These are phyloP conservation scores for Pyrus bretschneideri DNA, from an alignment of 306 rosid species.

Conservation along the genomic window DNA sequence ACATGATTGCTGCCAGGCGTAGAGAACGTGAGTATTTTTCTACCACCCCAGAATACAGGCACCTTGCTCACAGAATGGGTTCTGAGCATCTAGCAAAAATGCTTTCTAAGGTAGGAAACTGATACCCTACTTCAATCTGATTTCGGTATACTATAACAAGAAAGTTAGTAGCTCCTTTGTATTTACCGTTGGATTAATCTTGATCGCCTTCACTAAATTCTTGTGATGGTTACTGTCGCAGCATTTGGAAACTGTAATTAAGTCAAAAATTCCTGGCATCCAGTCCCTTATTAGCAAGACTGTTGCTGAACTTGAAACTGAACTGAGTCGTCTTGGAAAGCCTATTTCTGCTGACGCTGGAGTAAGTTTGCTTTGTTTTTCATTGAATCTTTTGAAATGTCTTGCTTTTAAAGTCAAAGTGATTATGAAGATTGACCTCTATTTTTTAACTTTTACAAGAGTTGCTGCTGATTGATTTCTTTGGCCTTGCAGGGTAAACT, in stretches of 20 bases:
- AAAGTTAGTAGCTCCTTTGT: not conserved
- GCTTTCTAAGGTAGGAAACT: slow-evolving; percentile 70
- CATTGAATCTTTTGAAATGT: not conserved
- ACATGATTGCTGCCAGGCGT: slow-evolving; percentile 96
- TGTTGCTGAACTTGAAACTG: slow-evolving; percentile 77
- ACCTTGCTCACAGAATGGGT: slow-evolving; percentile 87
- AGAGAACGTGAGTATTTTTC: slow-evolving; percentile 81
- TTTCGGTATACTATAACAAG: not conserved
- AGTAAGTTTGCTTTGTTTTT: slow-evolving; percentile 40
- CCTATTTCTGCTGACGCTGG: slow-evolving; percentile 87
- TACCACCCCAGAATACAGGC: slow-evolving; percentile 79
- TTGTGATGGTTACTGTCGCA: slow-evolving; percentile 28
- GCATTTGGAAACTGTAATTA: slow-evolving; percentile 97
- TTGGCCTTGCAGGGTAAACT: slow-evolving; percentile 67
- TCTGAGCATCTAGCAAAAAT: slow-evolving; percentile 90
- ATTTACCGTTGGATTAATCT: not conserved
- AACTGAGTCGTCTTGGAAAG: slow-evolving; percentile 82
- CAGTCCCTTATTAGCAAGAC: slow-evolving; percentile 89
- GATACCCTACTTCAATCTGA: not conserved
- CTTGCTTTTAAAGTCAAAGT: not conserved
- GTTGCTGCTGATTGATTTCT: slow-evolving; percentile 15
- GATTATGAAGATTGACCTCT: not conserved
- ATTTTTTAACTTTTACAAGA: not conserved
- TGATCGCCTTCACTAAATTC: not conserved
- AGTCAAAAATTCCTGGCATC: slow-evolving; percentile 89